Evolutionary conservation across 805 yeast genomes (phyloP).

Genomic region (Sugiyamaella smithiae): DNA sequence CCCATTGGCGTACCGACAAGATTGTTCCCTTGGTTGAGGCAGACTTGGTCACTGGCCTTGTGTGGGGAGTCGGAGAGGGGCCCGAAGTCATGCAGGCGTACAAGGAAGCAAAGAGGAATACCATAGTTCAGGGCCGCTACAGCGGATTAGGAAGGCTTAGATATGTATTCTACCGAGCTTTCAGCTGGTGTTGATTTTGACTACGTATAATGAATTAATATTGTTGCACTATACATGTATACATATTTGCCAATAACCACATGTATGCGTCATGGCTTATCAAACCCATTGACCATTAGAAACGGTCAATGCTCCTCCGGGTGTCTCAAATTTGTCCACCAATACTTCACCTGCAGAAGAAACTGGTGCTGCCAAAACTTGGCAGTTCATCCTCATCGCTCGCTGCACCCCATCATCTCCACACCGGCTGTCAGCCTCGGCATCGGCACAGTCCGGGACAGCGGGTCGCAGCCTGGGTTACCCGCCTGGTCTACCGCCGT

Average conservation of each 20-base stretch:
- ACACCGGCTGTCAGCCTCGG: too few species aligned
- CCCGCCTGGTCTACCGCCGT: neutral
- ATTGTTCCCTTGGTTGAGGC: slow-evolving; percentile 18
- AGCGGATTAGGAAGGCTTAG: slow-evolving; percentile 11
- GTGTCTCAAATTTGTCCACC: too few species aligned
- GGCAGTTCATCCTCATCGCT: too few species aligned
- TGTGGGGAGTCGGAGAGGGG: slow-evolving; percentile 32
- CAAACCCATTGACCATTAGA: too few species aligned
- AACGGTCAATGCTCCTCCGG: too few species aligned
- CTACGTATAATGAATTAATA: neutral
- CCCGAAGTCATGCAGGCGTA: slow-evolving; percentile 23
- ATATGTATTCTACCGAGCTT: slow-evolving; percentile 10
- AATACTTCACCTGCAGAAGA: too few species aligned
- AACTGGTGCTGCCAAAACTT: too few species aligned
- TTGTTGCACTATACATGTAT: too few species aligned
- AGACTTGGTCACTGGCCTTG: slow-evolving; percentile 25
- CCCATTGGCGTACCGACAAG: slow-evolving; percentile 30
- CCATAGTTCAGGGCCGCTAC: slow-evolving; percentile 6
- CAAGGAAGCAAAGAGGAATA: slow-evolving; percentile 13
- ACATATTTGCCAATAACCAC: too few species aligned
- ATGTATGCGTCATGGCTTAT: too few species aligned
- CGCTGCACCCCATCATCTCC: too few species aligned
- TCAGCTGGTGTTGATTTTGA: slow-evolving; percentile 8
- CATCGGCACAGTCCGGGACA: neutral
- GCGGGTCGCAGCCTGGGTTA: neutral